Evolutionary conservation across 495 filamentous ascomycete genomes (phyloP).

Genomic region (Hyphodiscus hymeniophilus): DNA sequence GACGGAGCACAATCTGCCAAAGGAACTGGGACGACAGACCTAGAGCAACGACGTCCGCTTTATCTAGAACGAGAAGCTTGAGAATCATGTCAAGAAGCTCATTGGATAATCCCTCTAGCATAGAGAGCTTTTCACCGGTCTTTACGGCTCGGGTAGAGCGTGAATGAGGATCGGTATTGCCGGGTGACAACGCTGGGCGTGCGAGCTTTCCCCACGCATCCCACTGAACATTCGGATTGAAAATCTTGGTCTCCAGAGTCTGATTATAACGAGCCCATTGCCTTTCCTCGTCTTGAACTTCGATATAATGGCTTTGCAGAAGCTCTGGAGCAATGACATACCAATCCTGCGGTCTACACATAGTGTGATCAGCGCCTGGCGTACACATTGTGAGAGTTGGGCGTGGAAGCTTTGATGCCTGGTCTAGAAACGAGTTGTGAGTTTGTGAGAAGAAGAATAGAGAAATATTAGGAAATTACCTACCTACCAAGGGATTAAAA

Average conservation of each 20-base stretch:
- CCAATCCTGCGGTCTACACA: neutral
- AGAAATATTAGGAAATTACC: no score
- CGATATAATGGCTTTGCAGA: neutral
- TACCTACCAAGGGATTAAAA: no score
- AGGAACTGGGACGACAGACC: neutral
- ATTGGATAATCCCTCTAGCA: neutral
- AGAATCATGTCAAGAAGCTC: slow-evolving; percentile 1
- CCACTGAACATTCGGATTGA: neutral
- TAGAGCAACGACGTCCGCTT: neutral
- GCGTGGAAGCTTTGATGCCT: neutral
- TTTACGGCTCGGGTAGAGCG: neutral
- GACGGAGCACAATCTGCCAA: neutral
- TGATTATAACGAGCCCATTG: no score
- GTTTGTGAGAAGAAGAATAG: no score
- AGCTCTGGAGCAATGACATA: neutral
- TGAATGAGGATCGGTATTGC: neutral
- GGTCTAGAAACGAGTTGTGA: neutral
- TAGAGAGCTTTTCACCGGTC: no score
- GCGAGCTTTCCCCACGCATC: no score
- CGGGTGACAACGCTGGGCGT: neutral
- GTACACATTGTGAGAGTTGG: neutral
- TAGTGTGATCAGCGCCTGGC: slow-evolving; percentile 1
- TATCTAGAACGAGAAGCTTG: neutral
- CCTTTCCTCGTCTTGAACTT: no score
- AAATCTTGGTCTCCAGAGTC: neutral